Evolutionary conservation across 2,329 filamentous ascomycete species (phyloP).

Genomic region (Torrubiellomyces zombiae): DNA sequence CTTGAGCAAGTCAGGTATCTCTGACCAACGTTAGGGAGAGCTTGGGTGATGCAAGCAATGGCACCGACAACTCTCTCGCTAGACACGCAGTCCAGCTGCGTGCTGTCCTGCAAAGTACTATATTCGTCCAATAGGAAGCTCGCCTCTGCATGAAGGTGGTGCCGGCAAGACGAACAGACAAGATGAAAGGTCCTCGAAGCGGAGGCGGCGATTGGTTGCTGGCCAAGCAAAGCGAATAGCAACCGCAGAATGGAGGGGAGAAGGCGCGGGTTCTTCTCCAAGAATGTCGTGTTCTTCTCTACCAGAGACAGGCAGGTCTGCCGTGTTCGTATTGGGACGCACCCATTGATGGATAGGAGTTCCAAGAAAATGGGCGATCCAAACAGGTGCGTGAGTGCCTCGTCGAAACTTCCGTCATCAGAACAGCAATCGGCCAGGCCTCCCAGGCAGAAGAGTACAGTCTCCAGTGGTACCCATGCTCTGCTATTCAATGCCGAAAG

Average conservation of each 20-base stretch:
- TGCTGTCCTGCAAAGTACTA: conserved; percentile 37
- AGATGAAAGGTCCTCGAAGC: conserved; percentile 60
- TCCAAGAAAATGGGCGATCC: conserved; percentile 38
- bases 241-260: conserved; percentile 58
- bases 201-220: conserved; percentile 42
- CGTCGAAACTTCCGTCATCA: conserved; percentile 40
- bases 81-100: conserved; percentile 44
- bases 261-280: conserved; percentile 49
- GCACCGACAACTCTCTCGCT: conserved; percentile 60
- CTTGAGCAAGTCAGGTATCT: conserved; percentile 37
- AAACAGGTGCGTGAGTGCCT: conserved; percentile 44
- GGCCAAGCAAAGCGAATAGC: conserved; percentile 52
- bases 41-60: conserved; percentile 61
- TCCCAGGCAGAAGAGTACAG: conserved; percentile 45
- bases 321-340: conserved; percentile 44
- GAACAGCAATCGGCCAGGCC: conserved; percentile 49
- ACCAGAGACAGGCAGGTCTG: conserved; percentile 56
- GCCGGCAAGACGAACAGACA: conserved; percentile 60
- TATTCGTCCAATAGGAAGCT: conserved; percentile 57
- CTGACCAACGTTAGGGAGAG: conserved; percentile 39
- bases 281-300: conserved; percentile 60
- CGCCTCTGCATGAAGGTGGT: conserved; percentile 49
- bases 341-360: conserved; percentile 28
- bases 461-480: conserved; percentile 44
- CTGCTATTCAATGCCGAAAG: conserved; percentile 29